Percentiles rank a stretch among this genome's conserved stretches.
Evolutionary conservation across 176 grass and related monocot genomes (phyloP).

Genomic region (Leersia perrieri): DNA sequence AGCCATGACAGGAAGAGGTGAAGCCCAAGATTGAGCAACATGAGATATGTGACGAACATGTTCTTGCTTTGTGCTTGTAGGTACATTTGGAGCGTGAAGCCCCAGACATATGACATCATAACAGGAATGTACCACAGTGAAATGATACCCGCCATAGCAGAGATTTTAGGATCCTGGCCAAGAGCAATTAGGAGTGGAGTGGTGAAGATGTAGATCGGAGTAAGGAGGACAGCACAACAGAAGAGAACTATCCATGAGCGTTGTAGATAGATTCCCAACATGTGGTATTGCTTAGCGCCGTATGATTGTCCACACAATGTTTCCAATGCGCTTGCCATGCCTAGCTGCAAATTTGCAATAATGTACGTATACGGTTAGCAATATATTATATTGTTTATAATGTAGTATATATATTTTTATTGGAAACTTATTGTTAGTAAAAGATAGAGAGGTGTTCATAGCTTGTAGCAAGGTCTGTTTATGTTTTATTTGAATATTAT

Average conservation of each 20-base stretch:
- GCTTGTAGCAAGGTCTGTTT: too few relatives aligned
- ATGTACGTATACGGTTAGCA: background rate
- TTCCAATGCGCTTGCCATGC: conserved; percentile 82
- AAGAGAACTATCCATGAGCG: conserved; percentile 72
- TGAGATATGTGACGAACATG: conserved; percentile 59
- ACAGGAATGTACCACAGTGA: conserved; percentile 70
- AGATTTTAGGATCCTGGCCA: conserved; percentile 58
- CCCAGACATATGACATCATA: conserved; percentile 51
- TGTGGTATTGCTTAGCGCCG: conserved; percentile 62
- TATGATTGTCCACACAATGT: conserved; percentile 75
- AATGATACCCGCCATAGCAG: conserved; percentile 45
- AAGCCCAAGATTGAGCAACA: conserved; percentile 49
- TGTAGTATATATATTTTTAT: background rate
- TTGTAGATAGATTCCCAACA: conserved; percentile 80
- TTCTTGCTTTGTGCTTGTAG: conserved; percentile 88
- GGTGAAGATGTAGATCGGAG: conserved; percentile 58
- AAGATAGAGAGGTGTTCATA: too few relatives aligned
- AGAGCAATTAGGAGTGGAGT: conserved; percentile 46
- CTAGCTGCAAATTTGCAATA: conserved; percentile 34
- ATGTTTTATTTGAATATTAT: too few relatives aligned
- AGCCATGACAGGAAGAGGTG: conserved; percentile 67
- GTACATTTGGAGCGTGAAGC: conserved; percentile 80
- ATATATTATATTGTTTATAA: background rate
- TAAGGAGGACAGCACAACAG: conserved; percentile 1
- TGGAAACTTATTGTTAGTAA: background rate